These are phyloP conservation scores for Solanum hybrid DNA, from an alignment of 305 asterid genomes.

Conservation along the genomic window DNA sequence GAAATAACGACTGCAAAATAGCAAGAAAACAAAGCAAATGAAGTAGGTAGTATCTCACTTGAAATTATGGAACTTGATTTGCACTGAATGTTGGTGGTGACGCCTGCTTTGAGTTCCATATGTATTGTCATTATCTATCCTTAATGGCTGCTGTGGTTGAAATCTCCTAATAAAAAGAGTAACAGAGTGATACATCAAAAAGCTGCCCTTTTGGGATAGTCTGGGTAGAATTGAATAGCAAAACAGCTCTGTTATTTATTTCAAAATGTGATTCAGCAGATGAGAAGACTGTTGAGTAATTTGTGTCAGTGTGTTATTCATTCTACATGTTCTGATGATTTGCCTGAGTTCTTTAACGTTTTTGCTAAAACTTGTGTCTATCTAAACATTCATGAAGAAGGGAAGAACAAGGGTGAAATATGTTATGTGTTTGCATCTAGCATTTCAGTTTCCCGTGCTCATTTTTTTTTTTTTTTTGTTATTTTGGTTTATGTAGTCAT, in stretches of 20 bases:
- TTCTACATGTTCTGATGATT: background rate
- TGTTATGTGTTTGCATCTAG: background rate
- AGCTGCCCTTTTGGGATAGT: background rate
- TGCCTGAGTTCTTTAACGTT: background rate
- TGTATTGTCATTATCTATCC: background rate
- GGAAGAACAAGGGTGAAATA: background rate
- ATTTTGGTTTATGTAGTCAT: slow-evolving; percentile 26
- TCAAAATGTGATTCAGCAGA: background rate
- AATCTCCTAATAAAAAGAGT: background rate
- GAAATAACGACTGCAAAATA: background rate
- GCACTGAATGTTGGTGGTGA: background rate
- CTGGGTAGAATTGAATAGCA: background rate
- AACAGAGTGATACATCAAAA: background rate
- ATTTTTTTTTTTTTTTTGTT: background rate
- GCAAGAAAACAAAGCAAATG: background rate
- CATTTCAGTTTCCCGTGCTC: background rate
- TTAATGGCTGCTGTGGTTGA: background rate
- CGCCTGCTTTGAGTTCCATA: background rate
- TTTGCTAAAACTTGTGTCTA: background rate
- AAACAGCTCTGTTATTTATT: background rate
- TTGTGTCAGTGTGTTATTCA: background rate
- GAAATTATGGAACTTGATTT: background rate
- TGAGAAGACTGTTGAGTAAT: background rate
- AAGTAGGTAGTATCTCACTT: background rate
- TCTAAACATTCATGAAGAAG: background rate